phyloP scores from a whole-genome alignment of 352 stramenopile genomes.

The Phytophthora agathidicida region DNA sequence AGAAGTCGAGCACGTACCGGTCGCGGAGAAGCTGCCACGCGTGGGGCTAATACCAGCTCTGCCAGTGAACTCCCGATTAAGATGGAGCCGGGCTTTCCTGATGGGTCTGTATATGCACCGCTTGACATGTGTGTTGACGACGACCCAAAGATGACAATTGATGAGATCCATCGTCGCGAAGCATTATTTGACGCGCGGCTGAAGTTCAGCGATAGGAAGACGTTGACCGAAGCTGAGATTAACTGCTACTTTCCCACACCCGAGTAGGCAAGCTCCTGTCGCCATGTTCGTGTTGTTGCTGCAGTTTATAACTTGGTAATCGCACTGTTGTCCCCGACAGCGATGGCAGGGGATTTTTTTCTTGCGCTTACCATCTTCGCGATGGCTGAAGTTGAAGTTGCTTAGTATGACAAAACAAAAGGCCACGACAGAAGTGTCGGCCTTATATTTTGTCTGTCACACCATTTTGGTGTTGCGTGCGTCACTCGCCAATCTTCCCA shows the following conservation, averaged over 20 bases:
- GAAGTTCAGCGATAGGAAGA: neutral
- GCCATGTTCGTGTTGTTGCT: no score
- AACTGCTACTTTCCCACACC: neutral
- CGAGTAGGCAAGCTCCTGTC: no score
- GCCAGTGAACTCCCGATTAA: neutral
- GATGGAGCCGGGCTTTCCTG: neutral
- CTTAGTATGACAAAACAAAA: no score
- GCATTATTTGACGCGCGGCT: neutral
- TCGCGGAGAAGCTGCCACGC: neutral
- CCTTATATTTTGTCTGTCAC: no score
- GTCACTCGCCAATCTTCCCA: constrained; percentile 22
- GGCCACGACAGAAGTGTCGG: no score
- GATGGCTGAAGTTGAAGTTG: no score
- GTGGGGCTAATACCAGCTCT: neutral
- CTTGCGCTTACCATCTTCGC: no score
- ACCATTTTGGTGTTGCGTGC: no score
- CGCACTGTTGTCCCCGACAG: no score
- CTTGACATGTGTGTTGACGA: neutral
- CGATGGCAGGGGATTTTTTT: no score
- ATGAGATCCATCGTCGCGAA: neutral
- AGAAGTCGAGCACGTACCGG: neutral
- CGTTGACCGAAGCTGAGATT: neutral
- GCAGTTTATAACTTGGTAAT: no score
- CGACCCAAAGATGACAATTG: neutral
- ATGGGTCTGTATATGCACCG: neutral